Evolutionary conservation across 176 grass and related monocot species (phyloP), one percentile per base, ranked within the genome.

Genomic region (Aechmea fasciata): DNA sequence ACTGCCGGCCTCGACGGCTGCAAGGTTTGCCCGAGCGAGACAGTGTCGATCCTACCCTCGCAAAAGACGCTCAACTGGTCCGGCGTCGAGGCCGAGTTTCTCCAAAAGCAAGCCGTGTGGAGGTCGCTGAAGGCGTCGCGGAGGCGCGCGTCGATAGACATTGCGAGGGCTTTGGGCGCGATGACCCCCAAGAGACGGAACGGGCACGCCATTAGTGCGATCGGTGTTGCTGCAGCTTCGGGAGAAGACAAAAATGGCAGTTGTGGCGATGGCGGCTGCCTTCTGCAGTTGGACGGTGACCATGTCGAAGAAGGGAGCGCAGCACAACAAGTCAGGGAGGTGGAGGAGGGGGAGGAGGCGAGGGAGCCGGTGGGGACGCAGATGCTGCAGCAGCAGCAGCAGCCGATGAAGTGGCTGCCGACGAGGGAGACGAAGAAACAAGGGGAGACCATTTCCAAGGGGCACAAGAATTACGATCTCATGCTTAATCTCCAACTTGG

Each of bases 401-500:
- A 75, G 24, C 71, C 80, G 1, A 80, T 84, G 10, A 72, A 48
- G 48, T 70, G 69, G 48, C 66, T 52, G 69, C 78, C 67, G 49
- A 77, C 82, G 3, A 61, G 47, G 78, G 76, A 87, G 50, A 75
- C 68, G 52, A 91, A 91, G 88, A 96, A 85, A 55, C 92, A 88
- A 57, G 88, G 92, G 54, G 92, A 96, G 72, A 84, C 88, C 9
- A 91, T 96, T 15, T 88, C 85, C 51, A 96, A 96, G 75, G 88
- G 85, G 3, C 92, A 96, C 67, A 91, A 85, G 75, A 96, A 91
- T 66, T 96, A 91, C 17, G 88, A 96, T 68, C 88, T 96, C 72
- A 91, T 96, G 88, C 92, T 96, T 50, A 96, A 88, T 83, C 67
- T 96, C 61, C 92, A 91, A 65, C 92, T 96, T 13, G 92, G 88